phyloP scores from a whole-genome alignment of 2,329 filamentous ascomycete species.

The Pseudogymnoascus sp. region DNA sequence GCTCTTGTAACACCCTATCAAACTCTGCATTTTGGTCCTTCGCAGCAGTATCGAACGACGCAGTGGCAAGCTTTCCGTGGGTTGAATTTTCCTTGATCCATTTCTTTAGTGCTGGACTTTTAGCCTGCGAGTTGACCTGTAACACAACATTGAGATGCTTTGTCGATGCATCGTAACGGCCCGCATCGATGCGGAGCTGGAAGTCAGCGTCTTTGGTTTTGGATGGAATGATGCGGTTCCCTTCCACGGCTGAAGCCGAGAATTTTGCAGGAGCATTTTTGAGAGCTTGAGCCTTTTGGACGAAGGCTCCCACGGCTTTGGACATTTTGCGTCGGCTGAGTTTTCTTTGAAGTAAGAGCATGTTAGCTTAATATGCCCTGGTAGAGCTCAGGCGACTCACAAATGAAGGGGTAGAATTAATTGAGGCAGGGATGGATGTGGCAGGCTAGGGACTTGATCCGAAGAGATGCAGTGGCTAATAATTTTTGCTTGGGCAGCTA shows the following conservation, averaged over 20 bases:
- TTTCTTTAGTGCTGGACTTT: neutral
- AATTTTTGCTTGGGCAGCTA: neutral
- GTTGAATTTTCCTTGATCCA: conserved; percentile 3
- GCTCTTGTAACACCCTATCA: neutral
- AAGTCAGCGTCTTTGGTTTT: neutral
- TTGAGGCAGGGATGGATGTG: neutral
- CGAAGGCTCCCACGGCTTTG: neutral
- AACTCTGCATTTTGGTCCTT: conserved; percentile 1
- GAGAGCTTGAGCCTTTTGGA: neutral
- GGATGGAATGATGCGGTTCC: neutral
- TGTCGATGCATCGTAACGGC: neutral
- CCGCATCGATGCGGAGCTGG: conserved; percentile 3
- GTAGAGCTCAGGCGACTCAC: conserved; percentile 13
- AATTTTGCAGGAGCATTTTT: neutral
- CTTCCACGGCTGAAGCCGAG: neutral
- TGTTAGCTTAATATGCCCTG: conserved; percentile 1
- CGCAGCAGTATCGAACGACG: neutral
- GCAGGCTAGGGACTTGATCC: neutral
- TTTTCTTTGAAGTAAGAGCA: conserved; percentile 29
- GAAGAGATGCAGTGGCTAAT: neutral
- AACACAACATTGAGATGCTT: neutral
- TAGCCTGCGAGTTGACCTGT: conserved; percentile 1
- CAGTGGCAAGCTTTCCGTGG: conserved; percentile 1
- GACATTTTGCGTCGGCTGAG: conserved; percentile 19
- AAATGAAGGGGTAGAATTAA: conserved; percentile 9